Base-by-base conservation (phyloP, 2,329 filamentous ascomycete species). In the Bimuria novae-zelandiae region DNA sequence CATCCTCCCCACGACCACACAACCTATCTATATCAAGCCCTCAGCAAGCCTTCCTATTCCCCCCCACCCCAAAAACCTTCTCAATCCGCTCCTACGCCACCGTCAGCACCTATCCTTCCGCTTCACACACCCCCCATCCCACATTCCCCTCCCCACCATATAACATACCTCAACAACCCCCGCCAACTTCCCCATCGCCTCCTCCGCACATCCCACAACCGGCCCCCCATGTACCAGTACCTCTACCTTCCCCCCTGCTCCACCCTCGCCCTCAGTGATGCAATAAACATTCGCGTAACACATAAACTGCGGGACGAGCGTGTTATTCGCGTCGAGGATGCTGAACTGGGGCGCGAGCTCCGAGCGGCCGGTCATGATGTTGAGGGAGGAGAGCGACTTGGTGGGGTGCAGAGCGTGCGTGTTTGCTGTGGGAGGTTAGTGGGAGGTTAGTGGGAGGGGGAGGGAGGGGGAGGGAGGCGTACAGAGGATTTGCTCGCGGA, bases 401-500 rank as follows among this genome's bases (percentile, higher is more conserved):
- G 33, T 14, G 27, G n/a, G 44, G 37, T 23, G 27, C 35, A 52
- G 16, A 29, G 37, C 5, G 11, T 16, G 32, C 27, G 39, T 44
- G 51, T 53, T 53, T 29, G 51, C 51, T 52, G 40, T 11, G 8
- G 43, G 17, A 6, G 16, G 23, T 19, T 14, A 27, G 27, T 47
- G 16, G 27, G 23, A 11, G 22, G 29, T 2, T 23, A 21, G 33
- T 10, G 22, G 7, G 27, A 22, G 37, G 27, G 36, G 12, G 17
- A 21, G 2, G 14, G 27, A n/a, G 35, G n/a, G n/a, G n/a, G n/a
- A n/a, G n/a, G n/a, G n/a, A 11, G 23, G 23, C 19, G 22, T 16
- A 39, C 51, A 27, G 16, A 49, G 39, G 39, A 53, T 53, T 21
- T 53, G 45, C 11, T 53, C 37, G 39, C 45, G 51, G 45, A 53